Evolutionary conservation across 202 grass and related monocot species (phyloP), one percentile per base, ranked within the genome.

Genomic region (Setaria italica): DNA sequence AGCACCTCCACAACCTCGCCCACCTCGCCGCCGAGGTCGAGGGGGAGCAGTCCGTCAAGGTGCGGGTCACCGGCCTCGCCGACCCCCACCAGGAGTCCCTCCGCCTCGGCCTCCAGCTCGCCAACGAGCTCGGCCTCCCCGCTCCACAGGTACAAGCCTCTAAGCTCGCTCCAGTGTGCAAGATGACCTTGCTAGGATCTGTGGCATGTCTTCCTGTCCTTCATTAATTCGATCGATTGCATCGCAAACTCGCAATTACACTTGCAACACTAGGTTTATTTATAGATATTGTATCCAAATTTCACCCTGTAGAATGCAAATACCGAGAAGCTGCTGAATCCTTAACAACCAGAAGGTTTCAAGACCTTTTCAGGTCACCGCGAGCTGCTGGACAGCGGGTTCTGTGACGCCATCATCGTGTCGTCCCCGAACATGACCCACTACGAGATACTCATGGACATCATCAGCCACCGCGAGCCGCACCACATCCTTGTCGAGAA

Each of bases 401-500:
- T 95, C 55, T 98, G 95, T 6, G 95, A 98, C 35, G 93, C 86
- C 2, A 64, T 94, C 42, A 70, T 98, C 6, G 78, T 98, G 32
- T 92, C 95, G 1, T 98, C 95, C 6, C 95, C 95, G 48, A 98
- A 98, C 71, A 98, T 98, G 95, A 98, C 95, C 3, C 95, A 98
- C 80, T 92, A 80, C 72, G 91, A 91, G 68, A 92, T 98, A 66
- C 88, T 95, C 39, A 94, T 98, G 90, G 95, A 98, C 78, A 87
- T 95, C 54, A 94, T 95, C 72, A 4, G 60, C 49, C 86, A 94
- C 70, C 48, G 69, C 11, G 79, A 71, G 6, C 90, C 90, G 19
- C 90, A 98, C 74, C 95, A 98, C 43, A 85, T 98, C 54, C 93
- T 98, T n/a, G 95, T 98, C 2, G 95, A 98, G 91, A 98, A 98